Percentiles rank a stretch among this genome's conserved stretches.
Evolutionary conservation across 2,329 filamentous ascomycete species (phyloP).

Genomic region (Sporothrix brasiliensis): DNA sequence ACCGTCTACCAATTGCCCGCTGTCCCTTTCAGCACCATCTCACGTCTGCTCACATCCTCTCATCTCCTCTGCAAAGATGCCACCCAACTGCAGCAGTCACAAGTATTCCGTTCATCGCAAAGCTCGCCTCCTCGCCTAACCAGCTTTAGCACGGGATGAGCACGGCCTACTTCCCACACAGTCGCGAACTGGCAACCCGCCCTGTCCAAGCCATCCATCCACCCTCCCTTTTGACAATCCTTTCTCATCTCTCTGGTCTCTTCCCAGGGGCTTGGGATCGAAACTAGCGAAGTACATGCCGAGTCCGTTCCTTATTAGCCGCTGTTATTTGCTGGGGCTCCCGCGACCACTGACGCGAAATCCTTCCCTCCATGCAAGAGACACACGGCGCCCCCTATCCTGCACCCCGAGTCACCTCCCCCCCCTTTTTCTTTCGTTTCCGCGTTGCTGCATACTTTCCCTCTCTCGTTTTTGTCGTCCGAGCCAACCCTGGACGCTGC

Average conservation of each 20-base stretch:
- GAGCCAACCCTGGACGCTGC: not conserved
- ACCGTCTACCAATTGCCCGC: constrained; percentile 1
- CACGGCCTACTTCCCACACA: too few relatives aligned
- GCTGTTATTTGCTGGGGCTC: constrained; percentile 39
- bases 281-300: constrained; percentile 42
- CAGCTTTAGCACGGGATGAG: not conserved
- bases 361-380: constrained; percentile 17
- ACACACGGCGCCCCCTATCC: not conserved
- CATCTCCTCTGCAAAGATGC: not conserved
- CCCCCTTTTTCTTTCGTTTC: not conserved
- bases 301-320: constrained; percentile 41
- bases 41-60: not conserved
- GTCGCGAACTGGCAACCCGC: too few relatives aligned
- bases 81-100: not conserved
- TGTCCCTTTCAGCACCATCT: constrained; percentile 11
- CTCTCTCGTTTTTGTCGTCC: constrained; percentile 24
- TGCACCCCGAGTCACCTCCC: not conserved
- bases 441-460: not conserved
- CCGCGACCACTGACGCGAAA: constrained; percentile 31
- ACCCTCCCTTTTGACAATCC: constrained; percentile 16
- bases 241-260: constrained; percentile 27
- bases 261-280: constrained; percentile 44
- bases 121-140: not conserved
- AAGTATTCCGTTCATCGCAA: not conserved
- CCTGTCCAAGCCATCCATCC: not conserved